Evolutionary conservation across 2,329 filamentous ascomycete genomes (phyloP).

Genomic region (Aspergillus fructus): DNA sequence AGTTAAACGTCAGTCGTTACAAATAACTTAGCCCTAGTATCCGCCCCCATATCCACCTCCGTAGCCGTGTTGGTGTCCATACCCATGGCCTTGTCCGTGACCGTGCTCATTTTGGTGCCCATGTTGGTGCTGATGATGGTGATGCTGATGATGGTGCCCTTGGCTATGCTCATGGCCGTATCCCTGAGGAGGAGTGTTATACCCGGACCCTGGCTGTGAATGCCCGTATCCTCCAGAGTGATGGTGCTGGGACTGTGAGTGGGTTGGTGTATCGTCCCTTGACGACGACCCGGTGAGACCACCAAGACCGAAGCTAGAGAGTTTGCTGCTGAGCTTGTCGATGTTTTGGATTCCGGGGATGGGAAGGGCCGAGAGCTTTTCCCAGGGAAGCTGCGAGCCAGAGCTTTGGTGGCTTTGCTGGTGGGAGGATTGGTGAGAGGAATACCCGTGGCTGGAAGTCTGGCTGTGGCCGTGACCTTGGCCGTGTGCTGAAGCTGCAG

Average conservation of each 20-base stretch:
- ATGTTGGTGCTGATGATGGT: background rate
- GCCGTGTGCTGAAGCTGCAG: conserved; percentile 20
- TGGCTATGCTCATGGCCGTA: conserved; percentile 3
- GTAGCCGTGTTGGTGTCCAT: background rate
- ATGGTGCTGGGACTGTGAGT: background rate
- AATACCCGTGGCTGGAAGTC: conserved; percentile 20
- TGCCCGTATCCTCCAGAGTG: conserved; percentile 5
- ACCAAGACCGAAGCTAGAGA: conserved; percentile 31
- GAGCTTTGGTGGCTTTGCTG: conserved; percentile 9
- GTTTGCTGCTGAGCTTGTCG: conserved; percentile 33
- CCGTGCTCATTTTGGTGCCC: conserved; percentile 2
- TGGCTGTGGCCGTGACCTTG: conserved; percentile 20
- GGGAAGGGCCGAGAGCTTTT: conserved; percentile 33
- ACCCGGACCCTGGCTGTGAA: background rate
- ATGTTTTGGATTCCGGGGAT: conserved; percentile 41
- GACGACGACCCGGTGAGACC: conserved; percentile 18
- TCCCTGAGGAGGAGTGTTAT: background rate
- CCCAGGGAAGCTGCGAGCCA: conserved; percentile 25
- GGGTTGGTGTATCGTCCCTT: conserved; percentile 17
- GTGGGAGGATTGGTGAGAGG: conserved; percentile 22
- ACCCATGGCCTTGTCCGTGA: conserved; percentile 1
- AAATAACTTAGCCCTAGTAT: conserved; percentile 1
- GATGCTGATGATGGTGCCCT: background rate
- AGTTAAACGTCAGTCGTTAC: background rate
- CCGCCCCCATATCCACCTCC: conserved; percentile 8